Evolutionary conservation across 1,284 basidiomycete species (phyloP).

Genomic region (Naganishia liquefaciens): DNA sequence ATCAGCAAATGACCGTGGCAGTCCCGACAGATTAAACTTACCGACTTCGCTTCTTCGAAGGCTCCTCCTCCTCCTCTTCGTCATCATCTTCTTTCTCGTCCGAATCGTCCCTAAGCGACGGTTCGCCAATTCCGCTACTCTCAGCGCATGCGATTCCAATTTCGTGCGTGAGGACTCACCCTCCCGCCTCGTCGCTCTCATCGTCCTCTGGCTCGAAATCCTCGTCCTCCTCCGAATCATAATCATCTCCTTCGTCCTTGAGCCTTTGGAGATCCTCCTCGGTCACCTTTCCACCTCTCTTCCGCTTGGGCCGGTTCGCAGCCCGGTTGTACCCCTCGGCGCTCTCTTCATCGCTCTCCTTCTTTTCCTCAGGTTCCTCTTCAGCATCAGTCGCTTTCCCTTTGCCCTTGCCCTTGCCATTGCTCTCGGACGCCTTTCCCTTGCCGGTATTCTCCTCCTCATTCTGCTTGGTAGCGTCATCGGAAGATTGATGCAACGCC

Average conservation of each 20-base stretch:
- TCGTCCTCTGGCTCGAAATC: slow-evolving; percentile 31
- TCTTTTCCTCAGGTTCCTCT: slow-evolving; percentile 12
- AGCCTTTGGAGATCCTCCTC: slow-evolving; percentile 17
- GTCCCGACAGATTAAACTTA: neutral
- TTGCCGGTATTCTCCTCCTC: slow-evolving; percentile 30
- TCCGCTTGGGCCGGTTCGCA: slow-evolving; percentile 27
- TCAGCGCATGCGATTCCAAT: too few species aligned
- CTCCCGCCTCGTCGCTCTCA: slow-evolving; percentile 24
- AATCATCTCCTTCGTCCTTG: slow-evolving; percentile 28
- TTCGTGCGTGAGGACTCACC: too few species aligned
- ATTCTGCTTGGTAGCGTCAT: slow-evolving; percentile 32
- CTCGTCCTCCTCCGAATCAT: slow-evolving; percentile 39
- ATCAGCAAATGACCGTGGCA: too few species aligned
- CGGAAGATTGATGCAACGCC: slow-evolving; percentile 35
- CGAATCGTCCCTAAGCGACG: neutral
- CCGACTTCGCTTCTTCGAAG: slow-evolving; percentile 25
- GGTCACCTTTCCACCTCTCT: slow-evolving; percentile 13
- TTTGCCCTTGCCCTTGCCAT: slow-evolving; percentile 34
- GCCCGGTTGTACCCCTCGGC: slow-evolving; percentile 9
- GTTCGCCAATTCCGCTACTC: neutral
- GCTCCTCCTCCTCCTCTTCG: slow-evolving; percentile 8
- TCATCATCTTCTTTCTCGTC: slow-evolving; percentile 10
- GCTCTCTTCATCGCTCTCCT: slow-evolving; percentile 1
- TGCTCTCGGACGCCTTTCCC: slow-evolving; percentile 26
- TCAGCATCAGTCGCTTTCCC: slow-evolving; percentile 35